Evolutionary conservation across 1,284 basidiomycete genomes (phyloP).

Genomic region (Pascua sp.): DNA sequence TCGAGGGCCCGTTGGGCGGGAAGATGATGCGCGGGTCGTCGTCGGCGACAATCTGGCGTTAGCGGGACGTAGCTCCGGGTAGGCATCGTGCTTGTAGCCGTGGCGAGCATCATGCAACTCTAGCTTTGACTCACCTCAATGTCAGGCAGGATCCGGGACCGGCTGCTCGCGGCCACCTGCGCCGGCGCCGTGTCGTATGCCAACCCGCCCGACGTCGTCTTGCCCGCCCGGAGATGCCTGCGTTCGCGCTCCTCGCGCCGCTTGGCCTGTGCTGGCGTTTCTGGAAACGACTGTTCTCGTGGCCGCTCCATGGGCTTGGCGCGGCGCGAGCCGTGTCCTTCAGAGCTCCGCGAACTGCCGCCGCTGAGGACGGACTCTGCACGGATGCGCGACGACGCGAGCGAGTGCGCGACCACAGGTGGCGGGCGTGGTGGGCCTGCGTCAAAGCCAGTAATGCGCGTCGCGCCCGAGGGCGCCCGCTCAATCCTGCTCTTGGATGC

Average conservation of each 20-base stretch:
- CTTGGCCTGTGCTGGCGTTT: constrained; percentile 46
- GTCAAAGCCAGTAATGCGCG: constrained; percentile 37
- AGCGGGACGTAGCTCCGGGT: too few relatives aligned
- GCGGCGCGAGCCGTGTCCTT: constrained; percentile 1
- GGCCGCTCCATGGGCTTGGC: constrained; percentile 34
- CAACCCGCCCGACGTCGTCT: constrained; percentile 2
- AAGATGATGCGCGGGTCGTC: constrained; percentile 46
- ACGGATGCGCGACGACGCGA: constrained; percentile 8
- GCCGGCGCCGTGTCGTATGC: constrained; percentile 1
- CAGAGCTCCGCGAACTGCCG: neutral
- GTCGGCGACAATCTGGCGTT: constrained; percentile 35
- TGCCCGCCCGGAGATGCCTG: constrained; percentile 8
- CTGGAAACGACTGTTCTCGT: constrained; percentile 41
- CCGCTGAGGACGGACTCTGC: neutral
- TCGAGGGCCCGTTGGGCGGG: constrained; percentile 31
- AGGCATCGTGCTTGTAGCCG: too few relatives aligned
- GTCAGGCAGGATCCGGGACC: constrained; percentile 37
- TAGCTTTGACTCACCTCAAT: constrained; percentile 23
- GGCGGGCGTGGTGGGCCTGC: constrained; percentile 20
- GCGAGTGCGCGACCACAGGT: constrained; percentile 1
- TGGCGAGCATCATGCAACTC: too few relatives aligned
- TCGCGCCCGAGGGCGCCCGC: constrained; percentile 24
- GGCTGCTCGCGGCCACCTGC: constrained; percentile 5
- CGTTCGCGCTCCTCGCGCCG: constrained; percentile 42
- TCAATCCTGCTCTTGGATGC: constrained; percentile 22